These are phyloP conservation scores for Pelargonium australe DNA, from an alignment of 441 rosid genomes.

Conservation along the genomic window DNA sequence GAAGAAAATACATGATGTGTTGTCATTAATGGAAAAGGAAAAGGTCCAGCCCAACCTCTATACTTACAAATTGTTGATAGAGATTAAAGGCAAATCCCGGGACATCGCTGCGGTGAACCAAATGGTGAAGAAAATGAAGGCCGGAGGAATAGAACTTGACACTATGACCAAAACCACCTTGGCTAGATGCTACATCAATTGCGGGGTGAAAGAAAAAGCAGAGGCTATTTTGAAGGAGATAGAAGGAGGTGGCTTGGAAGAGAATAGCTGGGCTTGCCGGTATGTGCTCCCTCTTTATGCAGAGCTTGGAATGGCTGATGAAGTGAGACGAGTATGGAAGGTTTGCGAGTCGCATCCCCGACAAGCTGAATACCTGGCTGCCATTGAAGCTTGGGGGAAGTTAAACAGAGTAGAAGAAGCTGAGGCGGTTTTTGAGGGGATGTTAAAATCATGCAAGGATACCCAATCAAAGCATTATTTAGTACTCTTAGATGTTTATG, in stretches of 20 bases:
- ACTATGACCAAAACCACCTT: slow-evolving; percentile 1
- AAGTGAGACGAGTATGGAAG: slow-evolving; percentile 32
- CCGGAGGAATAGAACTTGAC: slow-evolving; percentile 16
- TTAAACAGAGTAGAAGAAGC: slow-evolving; percentile 31
- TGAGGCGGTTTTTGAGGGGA: slow-evolving; percentile 26
- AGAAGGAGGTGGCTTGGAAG: background rate
- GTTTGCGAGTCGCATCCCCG: slow-evolving; percentile 26
- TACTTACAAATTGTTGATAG: slow-evolving; percentile 31
- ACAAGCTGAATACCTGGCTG: slow-evolving; percentile 25
- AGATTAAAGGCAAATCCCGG: slow-evolving; percentile 22
- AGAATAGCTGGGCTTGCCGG: slow-evolving; percentile 5
- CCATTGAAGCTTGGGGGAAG: slow-evolving; percentile 34
- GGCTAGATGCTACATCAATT: slow-evolving; percentile 23
- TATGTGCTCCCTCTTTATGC: slow-evolving; percentile 18
- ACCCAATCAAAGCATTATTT: slow-evolving; percentile 14
- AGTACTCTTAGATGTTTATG: slow-evolving; percentile 19
- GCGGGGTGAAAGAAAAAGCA: slow-evolving; percentile 25
- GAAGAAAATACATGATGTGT: slow-evolving; percentile 26
- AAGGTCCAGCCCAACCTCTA: background rate
- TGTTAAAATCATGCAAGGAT: slow-evolving; percentile 20
- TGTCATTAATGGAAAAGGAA: slow-evolving; percentile 18
- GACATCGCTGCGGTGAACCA: slow-evolving; percentile 17
- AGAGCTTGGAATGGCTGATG: slow-evolving; percentile 22
- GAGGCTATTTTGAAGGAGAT: slow-evolving; percentile 15
- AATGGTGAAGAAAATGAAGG: background rate